Conservation (phyloP, 106 monocot genomes). For the Dactylorhiza incarnata region DNA sequence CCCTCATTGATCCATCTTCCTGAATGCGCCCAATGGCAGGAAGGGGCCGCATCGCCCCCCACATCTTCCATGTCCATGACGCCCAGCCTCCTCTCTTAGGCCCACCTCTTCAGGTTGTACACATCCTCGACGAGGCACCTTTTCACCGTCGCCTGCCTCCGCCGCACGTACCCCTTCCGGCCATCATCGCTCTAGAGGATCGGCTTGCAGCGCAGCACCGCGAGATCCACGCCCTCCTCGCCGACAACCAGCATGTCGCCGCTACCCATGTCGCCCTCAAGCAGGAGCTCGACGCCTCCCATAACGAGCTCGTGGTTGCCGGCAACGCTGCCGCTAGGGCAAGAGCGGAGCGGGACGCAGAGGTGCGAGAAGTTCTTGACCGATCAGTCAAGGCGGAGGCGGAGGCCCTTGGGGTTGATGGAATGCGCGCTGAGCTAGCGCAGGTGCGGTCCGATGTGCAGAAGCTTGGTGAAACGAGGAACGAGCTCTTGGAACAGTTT, state of each 20-base stretch:
- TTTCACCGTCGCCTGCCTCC: conserved; percentile 14
- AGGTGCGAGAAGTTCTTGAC: conserved; percentile 33
- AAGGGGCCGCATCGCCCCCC: conserved; percentile 6
- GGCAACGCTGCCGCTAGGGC: conserved; percentile 21
- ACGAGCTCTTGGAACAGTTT: conserved; percentile 26
- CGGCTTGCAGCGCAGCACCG: conserved; percentile 46
- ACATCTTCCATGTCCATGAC: conserved; percentile 12
- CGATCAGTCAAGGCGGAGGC: conserved; percentile 30
- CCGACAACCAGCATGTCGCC: conserved; percentile 80
- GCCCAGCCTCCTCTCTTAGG: conserved; percentile 1
- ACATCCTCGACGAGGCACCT: neutral
- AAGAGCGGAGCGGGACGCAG: conserved; percentile 30
- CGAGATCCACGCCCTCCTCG: conserved; percentile 57
- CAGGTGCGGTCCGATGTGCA: conserved; percentile 30
- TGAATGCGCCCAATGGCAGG: conserved; percentile 9
- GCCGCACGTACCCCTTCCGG: neutral
- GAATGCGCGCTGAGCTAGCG: conserved; percentile 29
- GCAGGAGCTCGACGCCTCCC: conserved; percentile 44
- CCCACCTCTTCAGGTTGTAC: conserved; percentile 12
- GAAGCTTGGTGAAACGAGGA: conserved; percentile 18
- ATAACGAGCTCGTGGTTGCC: conserved; percentile 39
- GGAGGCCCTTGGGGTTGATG: conserved; percentile 33
- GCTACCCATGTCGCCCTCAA: conserved; percentile 70
- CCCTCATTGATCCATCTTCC: neutral
- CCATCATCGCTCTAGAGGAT: conserved; percentile 30